Percentiles rank a stretch among this genome's conserved stretches.
phyloP scores from a whole-genome alignment of 257 asterid genomes.

The Agastache rugosa region DNA sequence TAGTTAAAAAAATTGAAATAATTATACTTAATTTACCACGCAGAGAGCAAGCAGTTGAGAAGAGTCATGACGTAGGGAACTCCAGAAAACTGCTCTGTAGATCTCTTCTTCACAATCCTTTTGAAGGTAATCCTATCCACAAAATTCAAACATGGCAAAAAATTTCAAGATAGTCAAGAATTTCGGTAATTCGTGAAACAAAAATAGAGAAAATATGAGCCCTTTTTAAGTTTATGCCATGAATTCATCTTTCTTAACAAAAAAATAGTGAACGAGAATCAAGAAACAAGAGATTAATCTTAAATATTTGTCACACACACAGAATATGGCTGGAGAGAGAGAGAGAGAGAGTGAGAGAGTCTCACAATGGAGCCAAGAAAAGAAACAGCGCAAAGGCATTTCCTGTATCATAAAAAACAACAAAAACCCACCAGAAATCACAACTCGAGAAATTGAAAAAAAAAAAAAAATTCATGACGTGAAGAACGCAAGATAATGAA shows the following conservation, averaged over 20 bases:
- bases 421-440: constrained; percentile 11
- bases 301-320: not conserved
- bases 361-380: constrained; percentile 88
- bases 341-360: not conserved
- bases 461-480: not conserved
- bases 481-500: not conserved
- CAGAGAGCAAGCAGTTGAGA: constrained; percentile 87
- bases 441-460: not conserved
- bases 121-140: constrained; percentile 74
- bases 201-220: not conserved
- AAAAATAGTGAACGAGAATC: not conserved
- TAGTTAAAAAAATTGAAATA: too few species aligned
- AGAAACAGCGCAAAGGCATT: constrained; percentile 81
- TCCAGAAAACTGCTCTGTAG: constrained; percentile 85
- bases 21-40: constrained; percentile 49
- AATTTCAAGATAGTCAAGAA: not conserved
- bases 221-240: not conserved
- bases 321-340: not conserved
- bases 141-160: not conserved
- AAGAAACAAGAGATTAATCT: not conserved
- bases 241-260: not conserved
- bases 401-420: constrained; percentile 48
- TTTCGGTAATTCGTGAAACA: constrained; percentile 14
- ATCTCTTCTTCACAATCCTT: constrained; percentile 59
- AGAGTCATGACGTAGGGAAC: constrained; percentile 84